phyloP scores from a whole-genome alignment of 2,329 filamentous ascomycete genomes.

The Fonsecaea pedrosoi region DNA sequence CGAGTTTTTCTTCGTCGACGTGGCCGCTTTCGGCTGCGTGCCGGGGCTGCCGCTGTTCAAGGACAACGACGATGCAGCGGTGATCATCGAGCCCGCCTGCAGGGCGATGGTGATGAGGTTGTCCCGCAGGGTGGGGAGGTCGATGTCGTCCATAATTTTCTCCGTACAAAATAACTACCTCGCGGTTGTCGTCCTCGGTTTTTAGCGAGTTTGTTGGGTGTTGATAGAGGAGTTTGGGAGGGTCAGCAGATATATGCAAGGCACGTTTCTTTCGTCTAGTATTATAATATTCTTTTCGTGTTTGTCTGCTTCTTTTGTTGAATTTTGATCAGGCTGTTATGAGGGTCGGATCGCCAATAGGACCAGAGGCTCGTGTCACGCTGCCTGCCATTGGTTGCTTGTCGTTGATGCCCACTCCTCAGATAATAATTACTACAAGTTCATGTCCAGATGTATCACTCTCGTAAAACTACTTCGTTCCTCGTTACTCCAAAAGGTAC shows the following conservation, averaged over 20 bases:
- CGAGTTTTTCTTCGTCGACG: constrained; percentile 57
- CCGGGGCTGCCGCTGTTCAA: not conserved
- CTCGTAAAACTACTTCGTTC: not conserved
- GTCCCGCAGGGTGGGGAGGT: constrained; percentile 47
- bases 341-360: constrained; percentile 12
- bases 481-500: not conserved
- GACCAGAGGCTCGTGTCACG: constrained; percentile 1
- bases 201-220: not conserved
- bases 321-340: not conserved
- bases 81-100: constrained; percentile 53
- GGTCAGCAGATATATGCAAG: not conserved
- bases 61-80: constrained; percentile 47
- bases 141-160: constrained; percentile 21
- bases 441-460: not conserved
- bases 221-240: not conserved
- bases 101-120: constrained; percentile 49
- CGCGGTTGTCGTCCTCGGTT: not conserved
- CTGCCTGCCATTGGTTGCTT: not conserved
- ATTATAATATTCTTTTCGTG: not conserved
- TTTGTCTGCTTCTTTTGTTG: not conserved
- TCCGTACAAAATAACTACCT: not conserved
- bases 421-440: not conserved
- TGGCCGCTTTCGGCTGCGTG: constrained; percentile 34
- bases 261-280: not conserved
- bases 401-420: not conserved